phyloP scores from a whole-genome alignment of 495 filamentous ascomycete species.

The Polyplosphaeria fusca region DNA sequence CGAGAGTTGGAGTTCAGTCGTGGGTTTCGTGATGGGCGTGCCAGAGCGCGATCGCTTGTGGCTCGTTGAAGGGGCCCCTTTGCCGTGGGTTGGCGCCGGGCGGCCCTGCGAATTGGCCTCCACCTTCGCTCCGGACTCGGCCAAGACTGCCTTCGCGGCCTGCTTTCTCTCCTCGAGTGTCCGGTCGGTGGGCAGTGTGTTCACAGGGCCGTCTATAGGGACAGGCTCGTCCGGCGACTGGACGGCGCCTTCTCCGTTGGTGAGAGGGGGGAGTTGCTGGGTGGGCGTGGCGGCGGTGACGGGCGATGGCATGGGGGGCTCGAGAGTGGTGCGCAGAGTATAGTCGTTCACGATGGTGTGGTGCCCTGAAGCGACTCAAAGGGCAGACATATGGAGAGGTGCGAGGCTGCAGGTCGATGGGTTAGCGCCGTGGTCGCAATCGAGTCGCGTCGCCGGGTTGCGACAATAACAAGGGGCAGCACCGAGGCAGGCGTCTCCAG shows the following conservation, averaged over 20 bases:
- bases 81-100: constrained; percentile 13
- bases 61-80: constrained; percentile 48
- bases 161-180: constrained; percentile 56
- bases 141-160: constrained; percentile 56
- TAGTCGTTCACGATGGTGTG: constrained; percentile 3
- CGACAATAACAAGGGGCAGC: constrained; percentile 16
- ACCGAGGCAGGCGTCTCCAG: constrained; percentile 4
- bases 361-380: too few species aligned
- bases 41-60: constrained; percentile 62
- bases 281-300: constrained; percentile 11
- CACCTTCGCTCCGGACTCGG: constrained; percentile 47
- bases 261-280: constrained; percentile 13
- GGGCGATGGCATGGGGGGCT: constrained; percentile 24
- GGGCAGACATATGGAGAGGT: neutral
- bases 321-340: constrained; percentile 6
- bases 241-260: constrained; percentile 25
- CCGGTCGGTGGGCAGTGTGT: constrained; percentile 32
- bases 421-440: constrained; percentile 9
- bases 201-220: constrained; percentile 10
- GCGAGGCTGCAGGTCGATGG: neutral
- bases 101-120: constrained; percentile 8
- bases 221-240: constrained; percentile 16
- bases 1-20: constrained; percentile 44
- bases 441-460: constrained; percentile 14
- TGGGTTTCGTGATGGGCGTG: constrained; percentile 42